phyloP scores from a whole-genome alignment of 2,329 filamentous ascomycete species.

The Penicillium sclerotigenum region DNA sequence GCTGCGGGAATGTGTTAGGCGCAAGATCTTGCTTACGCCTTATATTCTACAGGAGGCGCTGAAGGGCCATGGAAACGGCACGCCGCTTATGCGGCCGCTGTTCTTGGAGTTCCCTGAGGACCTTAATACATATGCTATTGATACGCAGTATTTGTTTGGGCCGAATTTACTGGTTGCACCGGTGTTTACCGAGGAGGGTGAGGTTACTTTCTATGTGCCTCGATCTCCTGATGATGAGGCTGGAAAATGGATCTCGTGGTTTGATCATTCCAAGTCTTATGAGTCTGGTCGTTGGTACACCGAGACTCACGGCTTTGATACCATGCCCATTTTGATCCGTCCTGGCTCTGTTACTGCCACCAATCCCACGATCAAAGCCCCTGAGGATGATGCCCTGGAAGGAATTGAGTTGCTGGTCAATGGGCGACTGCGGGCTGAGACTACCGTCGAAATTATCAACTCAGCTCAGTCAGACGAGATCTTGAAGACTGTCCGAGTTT shows the following conservation, averaged over 20 bases:
- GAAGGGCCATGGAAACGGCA: slow-evolving; percentile 51
- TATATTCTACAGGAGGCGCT: slow-evolving; percentile 56
- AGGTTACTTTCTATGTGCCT: slow-evolving; percentile 63
- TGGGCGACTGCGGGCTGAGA: slow-evolving; percentile 19
- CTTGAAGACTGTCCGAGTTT: slow-evolving; percentile 24
- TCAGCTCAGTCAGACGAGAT: slow-evolving; percentile 25
- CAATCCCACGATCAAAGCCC: slow-evolving; percentile 27
- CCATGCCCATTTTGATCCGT: slow-evolving; percentile 57
- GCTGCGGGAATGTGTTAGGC: slow-evolving; percentile 51
- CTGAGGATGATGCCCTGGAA: slow-evolving; percentile 28
- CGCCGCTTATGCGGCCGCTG: slow-evolving; percentile 63
- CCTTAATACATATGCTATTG: slow-evolving; percentile 63
- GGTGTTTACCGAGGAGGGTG: slow-evolving; percentile 60
- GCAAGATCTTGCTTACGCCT: slow-evolving; percentile 58
- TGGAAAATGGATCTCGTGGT: slow-evolving; percentile 50
- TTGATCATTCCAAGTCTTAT: slow-evolving; percentile 44
- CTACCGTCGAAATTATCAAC: slow-evolving; percentile 27
- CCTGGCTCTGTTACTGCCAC: slow-evolving; percentile 39
- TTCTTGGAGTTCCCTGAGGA: slow-evolving; percentile 70
- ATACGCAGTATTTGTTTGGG: slow-evolving; percentile 73
- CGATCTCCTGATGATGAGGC: slow-evolving; percentile 49
- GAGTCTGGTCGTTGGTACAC: slow-evolving; percentile 53
- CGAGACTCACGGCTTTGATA: slow-evolving; percentile 59
- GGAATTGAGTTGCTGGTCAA: slow-evolving; percentile 35
- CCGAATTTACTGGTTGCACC: slow-evolving; percentile 61